Base-by-base conservation (phyloP, 2,329 filamentous ascomycete genomes). In the Colletotrichum costaricense region DNA sequence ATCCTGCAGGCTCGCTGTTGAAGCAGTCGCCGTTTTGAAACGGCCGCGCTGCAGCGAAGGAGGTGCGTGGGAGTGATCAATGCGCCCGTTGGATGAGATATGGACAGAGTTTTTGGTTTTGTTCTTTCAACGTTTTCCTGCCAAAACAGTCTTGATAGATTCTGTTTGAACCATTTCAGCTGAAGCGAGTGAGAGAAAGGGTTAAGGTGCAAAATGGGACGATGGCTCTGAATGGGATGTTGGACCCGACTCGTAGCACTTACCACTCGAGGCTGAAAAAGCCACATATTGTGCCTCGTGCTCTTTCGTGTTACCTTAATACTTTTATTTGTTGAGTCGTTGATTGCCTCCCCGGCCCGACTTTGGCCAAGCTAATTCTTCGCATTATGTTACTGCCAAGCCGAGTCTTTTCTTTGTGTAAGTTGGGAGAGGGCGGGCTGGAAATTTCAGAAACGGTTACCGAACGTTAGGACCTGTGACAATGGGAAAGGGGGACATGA, bases 1-100 rank as follows among this genome's bases (percentile, higher is more conserved):
- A 28, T 12, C 33, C 52, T 64, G 62, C 67, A 65, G 57, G 33
- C 38, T 19, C 54, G 19, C 5, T 42, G 38, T 42, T 42, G 14
- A 42, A 3, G 38, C 38, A 42, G 5, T 42, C 14, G 38, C 38
- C 38, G 38, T 42, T 42, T 59, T 66, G 67, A 70, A 70, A 66
- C 67, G 54, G 55, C 26, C 60, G 60, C 54, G n/a, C 9, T 62
- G 42, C 35, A 49, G 58, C 42, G 28, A 59, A 60, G 33, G 55
- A 60, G 56, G 22, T 54, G 58, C 42, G 56, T 28, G 49, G 30
- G 66, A 54, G 65, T 35, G 49, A 62, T n/a, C 67, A 63, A 26
- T 69, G 59, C 67, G 38, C 28, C 42, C 7, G 42, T n/a, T 49
- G 42, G 42, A 14, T 14, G 8, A 35, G 57, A 42, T 14, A 8